Percentiles rank a stretch among this genome's conserved stretches.
phyloP scores from a whole-genome alignment of 208 protist species.

The Wallacemonas collosoma region DNA sequence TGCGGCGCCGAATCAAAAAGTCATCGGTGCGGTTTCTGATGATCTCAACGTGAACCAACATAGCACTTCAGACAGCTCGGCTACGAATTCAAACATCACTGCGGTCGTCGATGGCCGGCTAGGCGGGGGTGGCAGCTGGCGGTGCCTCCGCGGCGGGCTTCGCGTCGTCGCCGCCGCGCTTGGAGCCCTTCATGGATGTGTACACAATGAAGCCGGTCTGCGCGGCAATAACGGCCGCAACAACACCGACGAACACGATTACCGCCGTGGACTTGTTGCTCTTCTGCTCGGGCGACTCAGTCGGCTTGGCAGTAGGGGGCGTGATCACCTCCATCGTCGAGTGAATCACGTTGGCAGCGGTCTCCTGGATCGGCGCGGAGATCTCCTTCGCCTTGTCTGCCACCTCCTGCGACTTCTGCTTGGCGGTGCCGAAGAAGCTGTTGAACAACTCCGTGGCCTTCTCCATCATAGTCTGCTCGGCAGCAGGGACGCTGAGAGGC shows the following conservation, averaged over 20 bases:
- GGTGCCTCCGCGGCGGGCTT: constrained; percentile 5
- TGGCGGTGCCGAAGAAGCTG: constrained; percentile 13
- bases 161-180: constrained; percentile 5
- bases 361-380: constrained; percentile 19
- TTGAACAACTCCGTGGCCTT: constrained; percentile 13
- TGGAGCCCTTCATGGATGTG: constrained; percentile 19
- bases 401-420: constrained; percentile 12
- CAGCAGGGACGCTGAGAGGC: neutral
- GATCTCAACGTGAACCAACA: too few species aligned
- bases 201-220: constrained; percentile 33
- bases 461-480: constrained; percentile 13
- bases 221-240: constrained; percentile 22
- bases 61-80: neutral
- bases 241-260: constrained; percentile 21
- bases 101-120: constrained; percentile 19
- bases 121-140: constrained; percentile 2
- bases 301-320: constrained; percentile 22
- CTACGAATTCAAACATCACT: neutral
- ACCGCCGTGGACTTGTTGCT: constrained; percentile 14
- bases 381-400: constrained; percentile 22
- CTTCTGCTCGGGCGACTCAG: neutral
- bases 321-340: constrained; percentile 15
- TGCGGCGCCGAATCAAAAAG: too few species aligned
- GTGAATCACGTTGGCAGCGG: constrained; percentile 11
- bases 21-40: too few species aligned